Base-by-base conservation (phyloP, 306 rosid genomes). In the Vigna hirtella region DNA sequence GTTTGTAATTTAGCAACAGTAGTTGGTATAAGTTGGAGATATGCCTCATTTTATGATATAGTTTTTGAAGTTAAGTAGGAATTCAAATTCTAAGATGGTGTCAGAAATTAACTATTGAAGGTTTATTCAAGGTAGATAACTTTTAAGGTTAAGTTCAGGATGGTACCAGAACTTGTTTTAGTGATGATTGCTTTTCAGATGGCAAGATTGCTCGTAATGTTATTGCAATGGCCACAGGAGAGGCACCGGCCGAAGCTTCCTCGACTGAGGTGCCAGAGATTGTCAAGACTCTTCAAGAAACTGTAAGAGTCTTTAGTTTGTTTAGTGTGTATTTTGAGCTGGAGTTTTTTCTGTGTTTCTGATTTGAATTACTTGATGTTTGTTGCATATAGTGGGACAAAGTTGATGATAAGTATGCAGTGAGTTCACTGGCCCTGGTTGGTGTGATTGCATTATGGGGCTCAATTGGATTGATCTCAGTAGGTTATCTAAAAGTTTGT, bases 341-440 rank as follows among this genome's bases (percentile, higher is more conserved):
- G 40, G 16, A 55, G 15, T 22, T 74, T 47, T 45, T 12, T 40
- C 26, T 65, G 24, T 43, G 57, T 65, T 71, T 7, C 10, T 85
- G 32, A 82, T 40, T 61, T 61, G 5, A 45, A 43, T 78, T 78
- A 9, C 15, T 2, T n/a, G 52, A 32, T 67, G 17, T 70, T 87
- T 57, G 81, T 9, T 81, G 82, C 66, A 22, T 49, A 92, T 49
- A 92, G 98, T 93, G 99, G 99, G 97, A 91, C 13, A 95, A 93
- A 82, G 90, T 89, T 65, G 99, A 95, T 36, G 99, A 95, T 74
- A 95, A 93, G 79, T 93, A 95, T 87, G 98, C 96, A 66, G 89
- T 95, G 83, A 80, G 87, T 79, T 83, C 97, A 63, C 85, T 95
- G 68, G 93, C 55, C 1, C 84, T 93, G 51, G 91, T 90, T 77